Evolutionary conservation across 441 rosid species (phyloP), one percentile per base, ranked within the genome.

Genomic region (Croton laevigatus): DNA sequence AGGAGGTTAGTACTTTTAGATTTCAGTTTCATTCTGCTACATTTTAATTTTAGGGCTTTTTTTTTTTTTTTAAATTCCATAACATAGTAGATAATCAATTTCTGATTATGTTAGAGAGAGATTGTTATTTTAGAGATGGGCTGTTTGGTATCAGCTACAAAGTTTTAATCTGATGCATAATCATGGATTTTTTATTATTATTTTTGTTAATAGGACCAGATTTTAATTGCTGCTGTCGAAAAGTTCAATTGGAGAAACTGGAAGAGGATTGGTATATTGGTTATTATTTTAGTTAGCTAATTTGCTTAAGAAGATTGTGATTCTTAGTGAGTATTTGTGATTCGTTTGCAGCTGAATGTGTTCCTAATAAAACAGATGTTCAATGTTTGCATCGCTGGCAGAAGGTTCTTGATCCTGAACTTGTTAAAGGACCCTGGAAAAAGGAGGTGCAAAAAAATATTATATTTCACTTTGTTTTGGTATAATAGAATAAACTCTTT

Each of bases 311-410:
- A 1, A 9, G 8, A 40, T 40, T 40, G 44, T 40, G 10, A 40
- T 40, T 40, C 44, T 6, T 40, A 40, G 6, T 6, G 44, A 40
- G 10, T 27, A 40, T 40, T 40, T 40, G 44, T 6, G 44, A 40
- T 40, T 40, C 8, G 5, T 11, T 46, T 74, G 82, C 91, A 93
- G 98, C 98, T 60, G 93, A 88, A 32, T 81, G 71, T 74, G 86
- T 88, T 81, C 84, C 88, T 59, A 85, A 78, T 71, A 85, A 96
- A 79, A 84, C 93, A 59, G 94, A 91, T 76, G 97, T 93, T 64
- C 98, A 93, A 62, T 93, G 97, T 75, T 73, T 93, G 76, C 97
- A 91, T 76, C 86, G 98, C 45, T 93, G 98, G 98, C 98, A 93
- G 83, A 93, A 93, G 71, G 98, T 93, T 81, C 85, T 93, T 5